phyloP scores from a whole-genome alignment of 129 eudicot species.

The Lactuca sativa region DNA sequence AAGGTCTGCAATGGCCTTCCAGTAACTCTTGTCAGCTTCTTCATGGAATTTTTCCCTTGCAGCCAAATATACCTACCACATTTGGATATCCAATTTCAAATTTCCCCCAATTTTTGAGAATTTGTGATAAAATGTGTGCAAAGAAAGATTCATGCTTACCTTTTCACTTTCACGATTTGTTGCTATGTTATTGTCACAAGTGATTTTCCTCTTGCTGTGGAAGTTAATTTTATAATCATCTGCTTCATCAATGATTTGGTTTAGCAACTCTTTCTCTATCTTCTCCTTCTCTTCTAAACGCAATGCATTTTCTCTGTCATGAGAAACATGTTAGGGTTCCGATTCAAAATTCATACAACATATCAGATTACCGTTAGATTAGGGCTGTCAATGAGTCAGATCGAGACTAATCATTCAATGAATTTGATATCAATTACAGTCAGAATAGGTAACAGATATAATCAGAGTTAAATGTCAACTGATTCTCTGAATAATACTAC shows the following conservation, averaged over 20 bases:
- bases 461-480: not conserved
- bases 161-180: slow-evolving; percentile 58
- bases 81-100: not conserved
- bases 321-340: no score
- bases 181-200: slow-evolving; percentile 42
- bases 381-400: no score
- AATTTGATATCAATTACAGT: not conserved
- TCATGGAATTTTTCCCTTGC: slow-evolving; percentile 52
- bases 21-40: slow-evolving; percentile 59
- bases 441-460: not conserved
- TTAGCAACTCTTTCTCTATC: slow-evolving; percentile 56
- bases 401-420: no score
- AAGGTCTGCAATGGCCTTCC: slow-evolving; percentile 66
- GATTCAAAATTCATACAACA: no score
- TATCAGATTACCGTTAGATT: no score
- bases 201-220: slow-evolving; percentile 45
- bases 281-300: slow-evolving; percentile 71
- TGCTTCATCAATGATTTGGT: slow-evolving; percentile 60
- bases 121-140: not conserved
- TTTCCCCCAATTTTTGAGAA: no score
- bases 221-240: slow-evolving; percentile 55
- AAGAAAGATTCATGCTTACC: slow-evolving; percentile 30
- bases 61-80: slow-evolving; percentile 41
- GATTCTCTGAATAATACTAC: slow-evolving; percentile 8
- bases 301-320: slow-evolving; percentile 60